Evolutionary conservation across 73 alveolate genomes (phyloP).

Genomic region (Tetrahymena elliotti): DNA sequence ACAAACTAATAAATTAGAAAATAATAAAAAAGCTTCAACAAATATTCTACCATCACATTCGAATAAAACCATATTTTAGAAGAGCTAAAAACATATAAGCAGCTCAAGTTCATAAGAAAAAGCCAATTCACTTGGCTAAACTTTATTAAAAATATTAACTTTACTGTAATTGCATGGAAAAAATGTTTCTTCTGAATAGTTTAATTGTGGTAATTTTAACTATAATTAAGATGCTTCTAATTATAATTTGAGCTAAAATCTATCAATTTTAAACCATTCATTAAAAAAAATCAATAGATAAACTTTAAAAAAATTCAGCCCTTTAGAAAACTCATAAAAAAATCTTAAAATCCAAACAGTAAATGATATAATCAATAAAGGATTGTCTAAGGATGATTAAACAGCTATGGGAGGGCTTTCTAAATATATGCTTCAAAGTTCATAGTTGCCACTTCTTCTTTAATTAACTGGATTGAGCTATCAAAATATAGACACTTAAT

Average conservation of each 20-base stretch:
- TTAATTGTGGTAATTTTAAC: neutral
- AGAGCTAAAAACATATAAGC: neutral
- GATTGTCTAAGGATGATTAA: neutral
- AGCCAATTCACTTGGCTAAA: neutral
- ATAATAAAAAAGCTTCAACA: neutral
- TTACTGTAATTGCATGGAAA: too few species aligned
- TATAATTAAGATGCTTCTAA: neutral
- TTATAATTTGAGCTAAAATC: too few species aligned
- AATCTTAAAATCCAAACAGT: too few species aligned
- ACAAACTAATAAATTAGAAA: neutral
- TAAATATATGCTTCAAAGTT: neutral
- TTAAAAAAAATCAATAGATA: too few species aligned
- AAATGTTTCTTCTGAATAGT: neutral
- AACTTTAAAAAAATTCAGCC: too few species aligned
- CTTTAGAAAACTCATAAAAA: too few species aligned
- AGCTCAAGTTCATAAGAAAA: neutral
- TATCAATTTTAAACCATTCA: too few species aligned
- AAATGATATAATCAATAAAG: too few species aligned
- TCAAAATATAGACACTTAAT: neutral
- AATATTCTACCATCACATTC: neutral
- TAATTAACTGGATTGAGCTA: neutral
- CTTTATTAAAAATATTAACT: neutral
- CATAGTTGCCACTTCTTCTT: neutral
- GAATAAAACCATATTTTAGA: too few species aligned
- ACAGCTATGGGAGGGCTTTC: neutral